Conservation (phyloP, 2,329 filamentous ascomycete genomes). For the Stachybotrys echinatus region DNA sequence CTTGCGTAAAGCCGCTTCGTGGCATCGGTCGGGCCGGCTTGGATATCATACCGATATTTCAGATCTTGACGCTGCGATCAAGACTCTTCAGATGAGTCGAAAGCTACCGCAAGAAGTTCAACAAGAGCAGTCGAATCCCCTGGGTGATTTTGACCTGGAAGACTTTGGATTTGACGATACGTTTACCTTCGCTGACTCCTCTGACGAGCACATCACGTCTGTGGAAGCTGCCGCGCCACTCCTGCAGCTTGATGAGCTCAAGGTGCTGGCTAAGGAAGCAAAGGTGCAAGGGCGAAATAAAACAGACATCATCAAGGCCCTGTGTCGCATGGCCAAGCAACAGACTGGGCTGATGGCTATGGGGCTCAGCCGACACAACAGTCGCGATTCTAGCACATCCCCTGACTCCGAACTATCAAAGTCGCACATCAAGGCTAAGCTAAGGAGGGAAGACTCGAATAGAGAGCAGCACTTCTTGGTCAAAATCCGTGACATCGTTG, state of each 20-base stretch:
- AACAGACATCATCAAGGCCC: conserved; percentile 66
- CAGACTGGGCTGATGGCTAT: conserved; percentile 72
- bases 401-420: conserved; percentile 31
- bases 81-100: conserved; percentile 54
- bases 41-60: conserved; percentile 80
- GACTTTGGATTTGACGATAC: conserved; percentile 41
- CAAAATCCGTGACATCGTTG: conserved; percentile 73
- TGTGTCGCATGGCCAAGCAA: conserved; percentile 67
- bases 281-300: conserved; percentile 89
- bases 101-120: conserved; percentile 40
- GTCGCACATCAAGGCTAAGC: conserved; percentile 6
- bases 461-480: conserved; percentile 68
- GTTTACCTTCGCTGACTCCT: conserved; percentile 79
- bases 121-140: background rate
- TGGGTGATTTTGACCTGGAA: conserved; percentile 27
- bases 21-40: conserved; percentile 77
- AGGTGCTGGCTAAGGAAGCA: conserved; percentile 74
- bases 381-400: conserved; percentile 46
- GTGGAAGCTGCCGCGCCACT: conserved; percentile 80
- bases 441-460: conserved; percentile 41
- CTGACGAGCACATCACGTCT: conserved; percentile 65
- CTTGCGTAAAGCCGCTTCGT: conserved; percentile 82
- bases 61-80: conserved; percentile 62
- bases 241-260: conserved; percentile 83
- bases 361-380: conserved; percentile 60